Conservation (phyloP, 2,329 filamentous ascomycete species). For the Neocucurbitaria cava region DNA sequence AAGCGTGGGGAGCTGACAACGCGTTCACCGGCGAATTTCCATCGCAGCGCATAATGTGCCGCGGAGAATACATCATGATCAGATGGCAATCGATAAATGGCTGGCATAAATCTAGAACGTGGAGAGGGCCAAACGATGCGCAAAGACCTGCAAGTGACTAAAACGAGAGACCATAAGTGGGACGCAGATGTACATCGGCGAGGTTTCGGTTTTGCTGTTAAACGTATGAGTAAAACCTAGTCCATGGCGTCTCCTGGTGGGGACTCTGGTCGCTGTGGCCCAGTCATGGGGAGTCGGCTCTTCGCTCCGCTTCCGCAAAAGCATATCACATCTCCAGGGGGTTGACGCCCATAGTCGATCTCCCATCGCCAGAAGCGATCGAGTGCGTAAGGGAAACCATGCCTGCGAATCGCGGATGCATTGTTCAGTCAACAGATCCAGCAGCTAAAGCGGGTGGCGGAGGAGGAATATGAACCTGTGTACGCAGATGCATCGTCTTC, state of each 20-base stretch:
- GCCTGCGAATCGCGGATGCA: not conserved
- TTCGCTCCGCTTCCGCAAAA: slow-evolving; percentile 40
- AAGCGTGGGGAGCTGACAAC: not conserved
- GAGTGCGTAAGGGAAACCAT: slow-evolving; percentile 13
- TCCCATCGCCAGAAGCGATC: slow-evolving; percentile 19
- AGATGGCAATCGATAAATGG: not conserved
- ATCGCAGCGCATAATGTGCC: not conserved
- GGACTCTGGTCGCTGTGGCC: not conserved
- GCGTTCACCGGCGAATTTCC: not conserved
- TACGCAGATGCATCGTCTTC: not conserved
- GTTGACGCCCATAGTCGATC: slow-evolving; percentile 23
- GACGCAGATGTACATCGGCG: slow-evolving; percentile 20
- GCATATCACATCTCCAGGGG: slow-evolving; percentile 25
- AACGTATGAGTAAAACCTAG: slow-evolving; percentile 11
- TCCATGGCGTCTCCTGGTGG: slow-evolving; percentile 14
- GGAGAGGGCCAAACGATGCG: slow-evolving; percentile 7
- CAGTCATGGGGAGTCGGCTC: slow-evolving; percentile 27
- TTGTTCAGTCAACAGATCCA: slow-evolving; percentile 15
- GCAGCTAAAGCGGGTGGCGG: slow-evolving; percentile 17
- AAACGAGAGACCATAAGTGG: slow-evolving; percentile 17
- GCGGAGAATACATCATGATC: not conserved
- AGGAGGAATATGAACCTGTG: not conserved
- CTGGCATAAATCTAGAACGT: slow-evolving; percentile 13
- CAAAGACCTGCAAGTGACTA: slow-evolving; percentile 19
- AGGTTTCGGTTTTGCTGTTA: slow-evolving; percentile 15